Evolutionary conservation across 345 rosid genomes (phyloP), one percentile per base, ranked within the genome.

Genomic region (Ailanthus altissimus): DNA sequence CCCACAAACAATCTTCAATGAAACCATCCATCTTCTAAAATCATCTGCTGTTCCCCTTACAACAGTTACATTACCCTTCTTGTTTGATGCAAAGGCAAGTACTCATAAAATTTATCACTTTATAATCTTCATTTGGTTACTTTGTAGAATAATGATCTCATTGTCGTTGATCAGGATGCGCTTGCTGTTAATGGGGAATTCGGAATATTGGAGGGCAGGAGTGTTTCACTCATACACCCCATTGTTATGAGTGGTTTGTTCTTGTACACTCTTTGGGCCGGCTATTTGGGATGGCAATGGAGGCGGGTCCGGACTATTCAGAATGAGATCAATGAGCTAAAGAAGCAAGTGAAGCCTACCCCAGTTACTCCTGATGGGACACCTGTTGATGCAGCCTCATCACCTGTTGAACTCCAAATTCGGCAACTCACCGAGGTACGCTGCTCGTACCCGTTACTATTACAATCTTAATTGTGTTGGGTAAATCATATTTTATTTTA

Each of bases 241-340:
- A n/a, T 85, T 47, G 91, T 85, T 42, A 91, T 90, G 97, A 83
- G 88, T 59, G 69, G 91, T 53, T 85, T 91, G 70, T 91, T 93
- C 47, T 73, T 38, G 36, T 86, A 93, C 84, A 93, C 94, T 1
- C 65, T 91, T 32, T 91, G 87, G 86, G 87, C 90, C 21, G 97
- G 97, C 23, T 93, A 91, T 81, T 84, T 95, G 82, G 99, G 99
- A 65, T 93, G 98, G 98, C 93, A 94, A 83, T 93, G 98, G 98
- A 90, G 95, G 83, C 91, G 94, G 23, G 99, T 93, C 6, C 86
- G 96, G 70, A 91, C 96, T 32, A 77, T 85, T 0, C 97, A 91
- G 83, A 83, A 40, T 56, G 93, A 91, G 76, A 89, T 93, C 53
- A 89, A 65, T 71, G 90, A 89, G 57, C 93, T 93, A 72, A 91